Conservation (phyloP, 805 yeast genomes). For the Zygoascus bituminiphila region DNA sequence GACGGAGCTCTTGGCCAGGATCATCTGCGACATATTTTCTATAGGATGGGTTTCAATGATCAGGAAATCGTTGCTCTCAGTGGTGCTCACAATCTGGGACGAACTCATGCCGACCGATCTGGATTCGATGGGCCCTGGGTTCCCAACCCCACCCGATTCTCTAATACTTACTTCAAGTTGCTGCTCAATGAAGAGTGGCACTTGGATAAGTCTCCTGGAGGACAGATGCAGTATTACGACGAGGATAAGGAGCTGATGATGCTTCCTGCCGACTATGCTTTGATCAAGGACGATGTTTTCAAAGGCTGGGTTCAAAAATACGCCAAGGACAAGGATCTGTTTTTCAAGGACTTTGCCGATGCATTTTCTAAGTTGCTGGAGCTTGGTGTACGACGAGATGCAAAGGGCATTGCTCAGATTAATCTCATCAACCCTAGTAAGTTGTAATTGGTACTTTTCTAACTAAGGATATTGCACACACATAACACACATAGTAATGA, state of each 20-base stretch:
- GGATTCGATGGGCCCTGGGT: conserved; percentile 93
- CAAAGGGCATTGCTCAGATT: conserved; percentile 30
- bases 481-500: too few relatives aligned
- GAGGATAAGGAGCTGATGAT: conserved; percentile 69
- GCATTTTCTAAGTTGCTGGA: conserved; percentile 68
- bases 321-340: conserved; percentile 56
- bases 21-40: conserved; percentile 47
- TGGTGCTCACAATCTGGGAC: conserved; percentile 58
- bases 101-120: conserved; percentile 54
- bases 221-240: conserved; percentile 32
- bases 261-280: conserved; percentile 74
- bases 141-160: conserved; percentile 62
- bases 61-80: conserved; percentile 53
- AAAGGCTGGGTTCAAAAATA: conserved; percentile 54
- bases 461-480: too few relatives aligned
- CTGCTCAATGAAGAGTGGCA: conserved; percentile 54
- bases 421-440: conserved; percentile 17
- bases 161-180: conserved; percentile 63
- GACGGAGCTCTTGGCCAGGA: conserved; percentile 46
- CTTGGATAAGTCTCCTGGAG: conserved; percentile 31
- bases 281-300: conserved; percentile 54
- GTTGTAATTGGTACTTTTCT: too few relatives aligned
- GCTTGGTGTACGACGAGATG: conserved; percentile 56
- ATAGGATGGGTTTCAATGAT: conserved; percentile 53
- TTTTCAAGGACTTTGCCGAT: conserved; percentile 54